Evolutionary conservation across 805 yeast genomes (phyloP), one percentile per base, ranked within the genome.

Genomic region (Lipomyces yamanashiensis): DNA sequence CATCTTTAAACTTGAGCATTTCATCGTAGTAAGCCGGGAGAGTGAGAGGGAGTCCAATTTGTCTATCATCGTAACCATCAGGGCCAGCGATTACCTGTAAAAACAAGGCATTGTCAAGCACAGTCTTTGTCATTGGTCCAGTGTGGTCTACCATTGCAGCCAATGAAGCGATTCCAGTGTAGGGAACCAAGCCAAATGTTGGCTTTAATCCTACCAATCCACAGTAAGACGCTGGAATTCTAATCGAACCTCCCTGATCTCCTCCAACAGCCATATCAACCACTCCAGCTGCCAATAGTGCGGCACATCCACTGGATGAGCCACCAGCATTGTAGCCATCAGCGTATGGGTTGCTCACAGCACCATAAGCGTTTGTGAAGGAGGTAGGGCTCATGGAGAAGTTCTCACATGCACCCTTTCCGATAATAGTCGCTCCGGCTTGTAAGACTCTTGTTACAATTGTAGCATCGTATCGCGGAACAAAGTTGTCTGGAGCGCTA

Each of bases 261-360:
- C 82, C 75, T 2, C 85, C 85, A 54, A 82, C 70, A 7, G 73
- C 70, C 67, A 82, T 77, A 55, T 78, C 81, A n/a, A 79, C 81
- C 52, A 78, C 68, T 0, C 77, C 79, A 1, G 79, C 79, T 4
- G 85, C 82, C n/a, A 84, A 83, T 2, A 81, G 75, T 0, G 84
- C 84, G 0, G 84, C 85, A 41, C 82, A 80, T 1, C 87, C 87
- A 7, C 85, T 84, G 34, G 84, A 80, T 10, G 84, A 80, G 5
- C 87, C 87, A 7, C 87, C 85, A 3, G 79, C 73, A 10, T 77
- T 75, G 39, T 68, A 73, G 67, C 71, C 78, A 64, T 59, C 66
- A 40, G 74, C 75, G 71, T 63, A 72, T 17, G 87, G 86, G 67
- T 84, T 83, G 37, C 75, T 69, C 8, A 81, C 78, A 39, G 79